phyloP scores from a whole-genome alignment of 1,284 basidiomycete species.

The Sporisorium iseilematis-ciliati region DNA sequence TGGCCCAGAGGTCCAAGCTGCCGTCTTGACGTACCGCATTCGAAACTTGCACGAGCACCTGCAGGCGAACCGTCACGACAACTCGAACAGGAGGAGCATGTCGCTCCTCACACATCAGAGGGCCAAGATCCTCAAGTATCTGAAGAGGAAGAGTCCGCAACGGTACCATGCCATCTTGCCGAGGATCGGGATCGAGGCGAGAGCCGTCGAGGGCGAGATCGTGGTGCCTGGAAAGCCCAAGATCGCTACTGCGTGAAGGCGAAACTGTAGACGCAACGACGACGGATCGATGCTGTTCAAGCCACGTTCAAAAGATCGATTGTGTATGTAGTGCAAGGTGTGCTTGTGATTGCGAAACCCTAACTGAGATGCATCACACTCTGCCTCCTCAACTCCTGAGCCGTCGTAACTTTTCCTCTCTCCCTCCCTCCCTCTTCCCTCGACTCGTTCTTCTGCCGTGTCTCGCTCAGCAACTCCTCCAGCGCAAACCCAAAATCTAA shows the following conservation, averaged over 20 bases:
- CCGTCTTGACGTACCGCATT: conserved; percentile 86
- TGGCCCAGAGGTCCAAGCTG: conserved; percentile 88
- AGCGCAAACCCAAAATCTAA: conserved; percentile 42
- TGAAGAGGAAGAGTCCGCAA: conserved; percentile 77
- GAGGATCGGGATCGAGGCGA: conserved; percentile 81
- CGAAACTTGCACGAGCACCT: conserved; percentile 85
- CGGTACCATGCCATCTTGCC: conserved; percentile 82
- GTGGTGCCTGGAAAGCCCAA: conserved; percentile 68
- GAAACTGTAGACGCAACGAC: too few relatives aligned
- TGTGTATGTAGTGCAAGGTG: not conserved
- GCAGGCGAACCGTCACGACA: conserved; percentile 77
- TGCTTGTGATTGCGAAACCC: not conserved
- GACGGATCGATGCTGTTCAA: too few relatives aligned
- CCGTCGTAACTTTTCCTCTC: conserved; percentile 11
- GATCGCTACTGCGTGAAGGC: conserved; percentile 30
- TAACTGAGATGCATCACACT: conserved; percentile 40
- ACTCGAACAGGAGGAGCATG: conserved; percentile 81
- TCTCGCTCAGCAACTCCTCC: conserved; percentile 15
- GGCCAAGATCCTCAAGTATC: conserved; percentile 84
- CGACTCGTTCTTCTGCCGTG: not conserved
- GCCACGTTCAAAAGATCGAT: too few relatives aligned
- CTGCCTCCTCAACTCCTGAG: conserved; percentile 51
- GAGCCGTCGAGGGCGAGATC: conserved; percentile 89
- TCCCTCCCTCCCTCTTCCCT: conserved; percentile 14
- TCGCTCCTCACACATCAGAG: conserved; percentile 83